Percentiles rank a stretch among this genome's conserved stretches.
phyloP scores from a whole-genome alignment of 2,329 filamentous ascomycete genomes.

The Alternaria atra region DNA sequence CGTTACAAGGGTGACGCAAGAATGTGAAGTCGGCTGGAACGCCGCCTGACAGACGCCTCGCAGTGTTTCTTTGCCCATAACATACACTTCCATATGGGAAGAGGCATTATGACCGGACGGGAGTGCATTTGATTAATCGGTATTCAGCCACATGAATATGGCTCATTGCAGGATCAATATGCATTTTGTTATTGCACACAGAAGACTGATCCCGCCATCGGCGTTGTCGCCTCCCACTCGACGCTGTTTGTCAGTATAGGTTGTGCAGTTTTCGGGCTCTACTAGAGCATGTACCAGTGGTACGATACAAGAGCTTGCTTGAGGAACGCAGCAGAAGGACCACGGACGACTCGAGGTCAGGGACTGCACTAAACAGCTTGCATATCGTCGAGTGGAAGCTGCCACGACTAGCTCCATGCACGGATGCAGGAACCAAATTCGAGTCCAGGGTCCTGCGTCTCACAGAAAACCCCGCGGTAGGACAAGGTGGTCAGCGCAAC shows the following conservation, averaged over 20 bases:
- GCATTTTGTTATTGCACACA: not conserved
- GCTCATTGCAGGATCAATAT: not conserved
- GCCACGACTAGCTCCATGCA: conserved; percentile 6
- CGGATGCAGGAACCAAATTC: conserved; percentile 24
- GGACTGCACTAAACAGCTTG: not conserved
- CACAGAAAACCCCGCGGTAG: conserved; percentile 13
- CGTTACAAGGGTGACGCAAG: conserved; percentile 2
- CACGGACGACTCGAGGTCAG: not conserved
- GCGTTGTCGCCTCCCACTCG: not conserved
- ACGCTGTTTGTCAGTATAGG: not conserved
- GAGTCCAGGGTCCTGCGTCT: conserved; percentile 9
- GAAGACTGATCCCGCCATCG: not conserved
- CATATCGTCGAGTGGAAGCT: not conserved
- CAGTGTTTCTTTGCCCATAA: not conserved
- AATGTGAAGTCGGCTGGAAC: conserved; percentile 2
- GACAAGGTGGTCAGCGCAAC: conserved; percentile 4
- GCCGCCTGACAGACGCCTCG: conserved; percentile 16
- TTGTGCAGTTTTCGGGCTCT: not conserved
- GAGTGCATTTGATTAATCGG: conserved; percentile 1
- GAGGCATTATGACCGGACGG: not conserved
- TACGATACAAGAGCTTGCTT: conserved; percentile 1
- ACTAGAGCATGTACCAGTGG: conserved; percentile 1
- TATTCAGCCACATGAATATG: not conserved
- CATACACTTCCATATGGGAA: not conserved
- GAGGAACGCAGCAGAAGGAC: not conserved